Conservation (phyloP, 2,329 filamentous ascomycete genomes). For the Emericellopsis cladophorae region DNA sequence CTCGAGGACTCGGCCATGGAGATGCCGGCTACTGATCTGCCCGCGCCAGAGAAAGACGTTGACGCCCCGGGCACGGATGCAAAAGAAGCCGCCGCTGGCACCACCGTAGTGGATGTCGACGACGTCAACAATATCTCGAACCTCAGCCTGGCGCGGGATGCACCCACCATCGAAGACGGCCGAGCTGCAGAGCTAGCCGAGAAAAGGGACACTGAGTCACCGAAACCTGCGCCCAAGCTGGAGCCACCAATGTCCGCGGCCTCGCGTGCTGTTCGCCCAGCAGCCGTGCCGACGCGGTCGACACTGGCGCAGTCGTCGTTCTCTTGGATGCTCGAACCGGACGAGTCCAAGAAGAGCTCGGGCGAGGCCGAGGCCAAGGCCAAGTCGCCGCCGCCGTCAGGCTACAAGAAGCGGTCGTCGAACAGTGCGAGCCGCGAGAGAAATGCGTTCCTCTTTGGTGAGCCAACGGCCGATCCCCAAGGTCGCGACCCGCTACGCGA, state of each 20-base stretch:
- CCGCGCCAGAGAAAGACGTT: constrained; percentile 4
- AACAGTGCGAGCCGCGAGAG: constrained; percentile 36
- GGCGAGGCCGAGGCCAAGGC: constrained; percentile 8
- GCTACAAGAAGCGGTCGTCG: constrained; percentile 25
- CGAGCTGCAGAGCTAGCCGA: background rate
- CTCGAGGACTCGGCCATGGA: constrained; percentile 44
- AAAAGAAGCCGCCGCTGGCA: background rate
- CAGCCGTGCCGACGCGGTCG: constrained; percentile 46
- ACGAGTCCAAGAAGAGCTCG: constrained; percentile 14
- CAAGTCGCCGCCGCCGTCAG: constrained; percentile 16
- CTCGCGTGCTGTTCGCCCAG: constrained; percentile 10
- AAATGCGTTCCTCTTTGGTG: constrained; percentile 48
- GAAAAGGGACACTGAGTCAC: background rate
- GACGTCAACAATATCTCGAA: background rate
- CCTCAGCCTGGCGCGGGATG: background rate
- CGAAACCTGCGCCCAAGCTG: background rate
- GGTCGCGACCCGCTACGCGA: constrained; percentile 24
- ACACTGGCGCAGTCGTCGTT: constrained; percentile 63
- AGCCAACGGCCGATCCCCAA: constrained; percentile 25
- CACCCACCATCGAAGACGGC: background rate
- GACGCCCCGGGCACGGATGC: background rate
- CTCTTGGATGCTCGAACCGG: constrained; percentile 64
- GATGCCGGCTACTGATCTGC: constrained; percentile 20
- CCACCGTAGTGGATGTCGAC: background rate
- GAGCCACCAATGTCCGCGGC: background rate